phyloP scores from a whole-genome alignment of 148 eudicot genomes.

The Amaranthus cruentus region DNA sequence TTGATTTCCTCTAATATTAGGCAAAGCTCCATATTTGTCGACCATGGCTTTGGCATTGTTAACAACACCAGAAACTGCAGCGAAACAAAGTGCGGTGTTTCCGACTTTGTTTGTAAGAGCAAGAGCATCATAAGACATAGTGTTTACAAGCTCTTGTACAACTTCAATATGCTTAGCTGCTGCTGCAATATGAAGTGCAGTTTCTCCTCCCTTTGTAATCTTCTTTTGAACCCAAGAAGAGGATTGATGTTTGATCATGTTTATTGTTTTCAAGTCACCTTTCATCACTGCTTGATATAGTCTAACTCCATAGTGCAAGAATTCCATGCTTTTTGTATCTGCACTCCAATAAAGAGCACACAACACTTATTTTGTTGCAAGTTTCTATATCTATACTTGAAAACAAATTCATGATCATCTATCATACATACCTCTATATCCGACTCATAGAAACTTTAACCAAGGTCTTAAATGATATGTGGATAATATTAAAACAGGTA shows the following conservation, averaged over 20 bases:
- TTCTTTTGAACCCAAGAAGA: constrained; percentile 10
- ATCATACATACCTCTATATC: too few relatives aligned
- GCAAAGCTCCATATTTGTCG: constrained; percentile 12
- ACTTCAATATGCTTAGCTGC: constrained; percentile 17
- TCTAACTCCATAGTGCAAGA: constrained; percentile 1
- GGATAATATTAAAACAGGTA: too few relatives aligned
- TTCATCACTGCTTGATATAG: constrained; percentile 16
- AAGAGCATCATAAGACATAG: not conserved
- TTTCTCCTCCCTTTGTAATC: constrained; percentile 22
- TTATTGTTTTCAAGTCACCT: constrained; percentile 10
- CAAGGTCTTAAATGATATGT: too few relatives aligned
- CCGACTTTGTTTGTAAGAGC: constrained; percentile 10
- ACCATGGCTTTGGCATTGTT: constrained; percentile 21
- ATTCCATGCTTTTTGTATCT: constrained; percentile 17
- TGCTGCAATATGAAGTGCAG: constrained; percentile 23
- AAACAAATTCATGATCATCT: too few relatives aligned
- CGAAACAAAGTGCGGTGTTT: constrained; percentile 24
- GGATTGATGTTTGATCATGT: not conserved
- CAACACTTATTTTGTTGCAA: too few relatives aligned
- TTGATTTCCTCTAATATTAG: constrained; percentile 19
- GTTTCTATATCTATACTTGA: too few relatives aligned
- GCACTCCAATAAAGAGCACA: not conserved
- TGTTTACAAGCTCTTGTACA: not conserved
- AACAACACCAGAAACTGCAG: constrained; percentile 24
- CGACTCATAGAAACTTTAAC: too few relatives aligned